Base-by-base conservation (phyloP, 495 filamentous ascomycete genomes). In the Xylaria telfairii region DNA sequence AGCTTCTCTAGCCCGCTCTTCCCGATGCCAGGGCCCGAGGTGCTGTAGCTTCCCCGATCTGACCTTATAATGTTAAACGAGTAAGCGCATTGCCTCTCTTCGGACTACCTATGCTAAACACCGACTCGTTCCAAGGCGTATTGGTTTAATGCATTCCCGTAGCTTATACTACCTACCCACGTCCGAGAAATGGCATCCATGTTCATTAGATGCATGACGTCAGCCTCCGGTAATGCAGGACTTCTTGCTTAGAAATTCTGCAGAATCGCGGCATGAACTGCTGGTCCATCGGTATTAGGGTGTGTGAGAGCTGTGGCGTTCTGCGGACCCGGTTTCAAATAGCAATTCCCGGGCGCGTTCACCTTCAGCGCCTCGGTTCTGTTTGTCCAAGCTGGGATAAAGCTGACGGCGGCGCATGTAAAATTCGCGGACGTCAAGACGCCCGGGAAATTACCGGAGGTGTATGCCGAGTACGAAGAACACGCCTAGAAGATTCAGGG, bases 301-400 rank as follows among this genome's bases (percentile, higher is more conserved):
- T 64, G 73, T 9, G 56, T 67, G 57, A 85, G 72, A 15, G 69
- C 74, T 10, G 75, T 66, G 53, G 70, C 47, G 69, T 80, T 80
- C 70, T 81, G 78, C 12, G 80, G 79, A 0, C 81, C 81, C 0
- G 80, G 76, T 65, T 85, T 84, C 28, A 85, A 75, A 68, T 84
- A 85, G 56, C 83, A 85, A 65, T 84, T 84, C 9, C 83, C 83
- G 2, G 81, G 79, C 21, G 83, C 78, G 13, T 65, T 57, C 9
- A 74, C 77, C 0, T 56, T 51, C 1, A 47, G 24, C 15, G 83
- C 83, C 30, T 54, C 54, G 2, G 71, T 66, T 13, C 80, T 79
- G 69, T 76, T 77, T 13, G 79, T 81, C 83, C 83, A 85, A 10
- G 69, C 72, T 0, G 83, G 82, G 63, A 85, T 78, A 68, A 80